Percentiles rank a stretch among this genome's conserved stretches.
Conservation (phyloP, 225 moss, liverwort and hornwort species). For the Climacium dendroides region DNA sequence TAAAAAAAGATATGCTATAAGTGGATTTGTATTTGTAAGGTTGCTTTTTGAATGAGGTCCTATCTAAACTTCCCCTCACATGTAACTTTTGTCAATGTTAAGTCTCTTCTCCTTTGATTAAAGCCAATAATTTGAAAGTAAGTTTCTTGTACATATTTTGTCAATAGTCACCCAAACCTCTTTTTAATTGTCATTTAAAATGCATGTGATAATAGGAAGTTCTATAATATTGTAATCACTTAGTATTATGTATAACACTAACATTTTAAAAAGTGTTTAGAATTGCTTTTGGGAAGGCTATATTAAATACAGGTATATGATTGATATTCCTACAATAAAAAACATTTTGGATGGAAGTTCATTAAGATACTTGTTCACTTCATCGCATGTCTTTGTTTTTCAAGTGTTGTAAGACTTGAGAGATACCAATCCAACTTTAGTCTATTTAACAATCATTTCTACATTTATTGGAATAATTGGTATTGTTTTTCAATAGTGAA, state of each 20-base stretch:
- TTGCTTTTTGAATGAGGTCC: fast-evolving
- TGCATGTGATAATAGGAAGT: neutral
- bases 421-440: neutral
- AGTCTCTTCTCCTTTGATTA: fast-evolving
- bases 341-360: neutral
- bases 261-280: fast-evolving
- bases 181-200: neutral
- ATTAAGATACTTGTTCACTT: neutral
- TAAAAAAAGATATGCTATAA: neutral
- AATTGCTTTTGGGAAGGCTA: neutral
- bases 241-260: fast-evolving
- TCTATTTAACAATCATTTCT: neutral
- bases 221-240: neutral
- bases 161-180: neutral
- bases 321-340: fast-evolving
- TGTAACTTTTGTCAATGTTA: neutral
- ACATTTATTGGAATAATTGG: neutral
- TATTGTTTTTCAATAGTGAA: neutral
- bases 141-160: neutral
- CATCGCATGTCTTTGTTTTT: fast-evolving
- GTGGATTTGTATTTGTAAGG: neutral
- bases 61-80: fast-evolving
- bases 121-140: neutral
- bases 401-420: neutral
- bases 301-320: neutral